phyloP scores from a whole-genome alignment of 2,329 filamentous ascomycete species.

The Monosporascus cannonballus region DNA sequence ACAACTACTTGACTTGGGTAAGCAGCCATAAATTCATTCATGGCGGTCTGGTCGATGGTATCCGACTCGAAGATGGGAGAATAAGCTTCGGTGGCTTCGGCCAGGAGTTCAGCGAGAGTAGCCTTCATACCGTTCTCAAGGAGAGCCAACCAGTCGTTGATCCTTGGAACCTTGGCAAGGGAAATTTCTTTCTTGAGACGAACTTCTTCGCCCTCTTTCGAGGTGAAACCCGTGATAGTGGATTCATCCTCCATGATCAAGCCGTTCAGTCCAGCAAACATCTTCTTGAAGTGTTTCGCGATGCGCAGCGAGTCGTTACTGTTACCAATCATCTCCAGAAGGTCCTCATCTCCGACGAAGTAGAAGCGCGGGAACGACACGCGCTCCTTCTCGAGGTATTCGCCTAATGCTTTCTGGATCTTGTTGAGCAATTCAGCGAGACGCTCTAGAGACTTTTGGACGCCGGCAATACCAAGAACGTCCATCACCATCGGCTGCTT shows the following conservation, averaged over 20 bases:
- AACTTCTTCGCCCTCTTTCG: slow-evolving; percentile 89
- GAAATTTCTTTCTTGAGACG: slow-evolving; percentile 86
- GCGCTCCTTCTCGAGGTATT: slow-evolving; percentile 96
- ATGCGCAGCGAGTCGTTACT: slow-evolving; percentile 96
- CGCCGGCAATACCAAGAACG: slow-evolving; percentile 89
- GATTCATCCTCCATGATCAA: slow-evolving; percentile 86
- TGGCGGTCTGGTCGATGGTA: slow-evolving; percentile 60
- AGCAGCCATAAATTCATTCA: slow-evolving; percentile 73
- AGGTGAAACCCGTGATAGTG: slow-evolving; percentile 86
- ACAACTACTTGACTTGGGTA: slow-evolving; percentile 96
- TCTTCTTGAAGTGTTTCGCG: slow-evolving; percentile 98
- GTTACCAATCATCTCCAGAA: slow-evolving; percentile 98
- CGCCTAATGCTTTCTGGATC: slow-evolving; percentile 96
- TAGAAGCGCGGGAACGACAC: slow-evolving; percentile 98
- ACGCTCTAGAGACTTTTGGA: slow-evolving; percentile 92
- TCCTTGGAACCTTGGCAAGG: slow-evolving; percentile 85
- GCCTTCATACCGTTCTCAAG: slow-evolving; percentile 91
- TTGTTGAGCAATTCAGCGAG: slow-evolving; percentile 97
- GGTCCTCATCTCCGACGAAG: slow-evolving; percentile 97
- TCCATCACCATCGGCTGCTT: slow-evolving; percentile 94
- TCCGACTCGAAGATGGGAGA: slow-evolving; percentile 68
- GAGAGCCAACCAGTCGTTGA: slow-evolving; percentile 98
- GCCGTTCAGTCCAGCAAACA: slow-evolving; percentile 95
- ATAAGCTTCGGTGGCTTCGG: slow-evolving; percentile 80
- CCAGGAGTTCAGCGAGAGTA: slow-evolving; percentile 83